Evolutionary conservation across 495 filamentous ascomycete genomes (phyloP), one percentile per base, ranked within the genome.

Genomic region (Melanomma pulvis-pyrius): DNA sequence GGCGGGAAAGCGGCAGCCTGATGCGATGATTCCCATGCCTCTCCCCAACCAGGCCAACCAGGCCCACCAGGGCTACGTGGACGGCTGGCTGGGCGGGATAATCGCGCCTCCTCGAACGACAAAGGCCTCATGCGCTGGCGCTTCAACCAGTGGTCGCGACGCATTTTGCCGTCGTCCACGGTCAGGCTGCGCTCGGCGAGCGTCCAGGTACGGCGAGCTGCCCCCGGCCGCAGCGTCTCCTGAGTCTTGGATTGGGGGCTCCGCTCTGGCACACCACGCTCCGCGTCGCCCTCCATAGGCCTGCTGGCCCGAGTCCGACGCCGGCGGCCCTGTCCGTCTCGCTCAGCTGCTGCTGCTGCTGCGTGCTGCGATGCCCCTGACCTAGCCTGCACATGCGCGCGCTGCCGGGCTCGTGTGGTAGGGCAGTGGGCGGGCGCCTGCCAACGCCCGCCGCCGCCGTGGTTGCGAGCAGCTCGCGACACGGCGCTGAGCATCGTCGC

Each of bases 81-180:
- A 9, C 15, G 34, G 1, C 36, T 68, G 65, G 49, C 29, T 67
- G 60, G 30, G 30, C 12, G 30, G 12, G 12, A 34, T 34, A 61
- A 54, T 47, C 39, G 51, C 48, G 63, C 63, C 44, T 68, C 59
- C 65, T 57, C 49, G 65, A 68, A 59, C 57, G 53, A 30, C 50
- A 39, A 58, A 50, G 2, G 39, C 17, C 47, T 63, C 29, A 63
- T 63, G 65, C 65, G 65, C 44, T 13, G 49, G 19, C 7, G 19
- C 44, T 28, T 44, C 55, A 19, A 7, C 13, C 13, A 11, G 47
- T 7, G 19, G 7, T 50, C 9, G 22, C 47, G 22, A 7, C 13
- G 19, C 9, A 50, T 22, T 7, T 7, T 19, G 22, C 9, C 47
- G 47, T 7, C 12, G 47, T 7, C 47, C 11, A 22, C 47, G 21